These are phyloP conservation scores for Geotrichum histeridarum DNA, from an alignment of 1,139 yeast genomes.

Conservation along the genomic window DNA sequence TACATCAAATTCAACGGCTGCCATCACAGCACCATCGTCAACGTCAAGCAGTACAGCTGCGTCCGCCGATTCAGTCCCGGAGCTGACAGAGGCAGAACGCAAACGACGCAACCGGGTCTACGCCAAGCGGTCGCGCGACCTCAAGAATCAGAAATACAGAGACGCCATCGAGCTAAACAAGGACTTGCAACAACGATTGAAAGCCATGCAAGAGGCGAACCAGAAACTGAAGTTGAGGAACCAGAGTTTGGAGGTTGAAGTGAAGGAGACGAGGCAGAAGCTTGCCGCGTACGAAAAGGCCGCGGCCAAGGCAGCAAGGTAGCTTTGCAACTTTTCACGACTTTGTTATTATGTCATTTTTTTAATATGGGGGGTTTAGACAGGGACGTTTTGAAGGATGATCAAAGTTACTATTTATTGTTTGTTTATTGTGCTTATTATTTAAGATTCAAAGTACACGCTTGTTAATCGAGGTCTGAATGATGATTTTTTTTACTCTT, in stretches of 20 bases:
- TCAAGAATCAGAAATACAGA: constrained; percentile 17
- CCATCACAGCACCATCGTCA: no score
- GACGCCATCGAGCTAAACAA: constrained; percentile 13
- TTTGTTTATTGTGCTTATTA: neutral
- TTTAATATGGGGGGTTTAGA: no score
- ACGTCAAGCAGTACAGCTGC: neutral
- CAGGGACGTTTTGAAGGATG: no score
- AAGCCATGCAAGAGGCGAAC: constrained; percentile 4
- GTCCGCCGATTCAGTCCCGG: neutral
- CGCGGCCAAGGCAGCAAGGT: no score
- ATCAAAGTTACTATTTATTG: neutral
- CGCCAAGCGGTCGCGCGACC: constrained; percentile 20
- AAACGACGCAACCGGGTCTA: constrained; percentile 19
- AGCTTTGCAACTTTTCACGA: no score
- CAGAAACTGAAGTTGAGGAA: constrained; percentile 8
- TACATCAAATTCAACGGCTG: no score
- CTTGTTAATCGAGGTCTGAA: no score
- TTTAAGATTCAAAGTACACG: no score
- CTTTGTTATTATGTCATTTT: no score
- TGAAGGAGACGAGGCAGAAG: constrained; percentile 8
- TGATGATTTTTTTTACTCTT: neutral
- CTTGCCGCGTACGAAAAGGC: neutral
- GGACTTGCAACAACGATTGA: constrained; percentile 6
- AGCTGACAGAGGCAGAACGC: constrained; percentile 17
- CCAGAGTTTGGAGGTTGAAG: constrained; percentile 12